Base-by-base conservation (phyloP, 139 green algal species). In the Picochlorum costavermella region DNA sequence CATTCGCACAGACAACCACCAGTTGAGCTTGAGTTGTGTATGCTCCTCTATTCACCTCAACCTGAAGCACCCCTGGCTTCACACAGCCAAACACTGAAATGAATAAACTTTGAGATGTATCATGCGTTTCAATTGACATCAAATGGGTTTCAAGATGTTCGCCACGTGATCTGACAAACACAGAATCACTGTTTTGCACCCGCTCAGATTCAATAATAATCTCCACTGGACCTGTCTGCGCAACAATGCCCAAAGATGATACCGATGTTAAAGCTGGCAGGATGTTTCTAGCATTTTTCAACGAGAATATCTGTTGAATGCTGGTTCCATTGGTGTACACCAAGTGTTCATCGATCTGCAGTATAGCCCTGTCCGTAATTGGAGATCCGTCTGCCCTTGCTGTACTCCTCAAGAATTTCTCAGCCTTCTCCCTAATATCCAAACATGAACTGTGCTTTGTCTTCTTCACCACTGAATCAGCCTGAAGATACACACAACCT, bases 401-500 rank as follows among this genome's bases (percentile, higher is more conserved):
- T 40, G 33, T 40, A 40, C 14, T 53, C 5, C 5, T 53, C n/a
- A 30, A 17, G 20, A 49, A 30, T 29, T 17, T 29, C 16, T 58
- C 36, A 25, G 13, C 5, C 53, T 76, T 64, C 45, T 68, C 11
- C 61, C 71, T 49, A 33, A 87, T 64, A 25, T 56, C 30, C 16
- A 43, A 23, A 28, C 33, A 40, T 40, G 33, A 12, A n/a, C 25
- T 29, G 25, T 65, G 37, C n/a, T 16, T 23, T 57, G 63, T 6
- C 33, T 40, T 23, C 31, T 44, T 25, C 33, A 50, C 57, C 59
- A 30, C 8, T 16, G 11, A 9, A 23, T 40, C 26, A 30, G 56
- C 50, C 0, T 77, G 83, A 44, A 94, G 60, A 72, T 86, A 75
- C n/a, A 92, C 80, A 63, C 85, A 94, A 43, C 86, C 86, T 2